These are phyloP conservation scores for Scenedesmus sp. DNA, from an alignment of 163 green algal species.

Conservation along the genomic window DNA sequence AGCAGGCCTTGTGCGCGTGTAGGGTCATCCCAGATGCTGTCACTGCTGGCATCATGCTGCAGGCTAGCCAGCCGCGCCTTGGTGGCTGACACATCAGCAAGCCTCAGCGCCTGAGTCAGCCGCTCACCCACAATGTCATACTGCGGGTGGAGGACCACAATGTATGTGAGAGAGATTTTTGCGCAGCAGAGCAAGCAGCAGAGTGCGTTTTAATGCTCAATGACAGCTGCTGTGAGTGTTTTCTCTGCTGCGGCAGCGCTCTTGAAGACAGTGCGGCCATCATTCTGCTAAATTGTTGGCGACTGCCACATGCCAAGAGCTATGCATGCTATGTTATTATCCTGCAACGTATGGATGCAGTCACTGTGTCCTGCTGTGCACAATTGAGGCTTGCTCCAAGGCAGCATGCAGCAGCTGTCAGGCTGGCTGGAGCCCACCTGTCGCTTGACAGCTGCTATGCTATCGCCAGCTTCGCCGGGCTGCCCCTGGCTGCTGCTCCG, in stretches of 20 bases:
- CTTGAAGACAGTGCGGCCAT: no score
- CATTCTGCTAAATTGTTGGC: no score
- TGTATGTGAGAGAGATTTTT: neutral
- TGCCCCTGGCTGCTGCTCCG: neutral
- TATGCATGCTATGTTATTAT: neutral
- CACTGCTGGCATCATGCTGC: conserved; percentile 67
- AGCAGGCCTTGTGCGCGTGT: conserved; percentile 71
- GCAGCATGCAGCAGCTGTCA: neutral
- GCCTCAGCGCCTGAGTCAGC: conserved; percentile 56
- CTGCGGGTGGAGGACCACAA: neutral
- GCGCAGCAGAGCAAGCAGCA: neutral
- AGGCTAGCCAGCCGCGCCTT: conserved; percentile 63
- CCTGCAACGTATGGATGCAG: no score
- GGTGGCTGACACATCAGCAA: conserved; percentile 64
- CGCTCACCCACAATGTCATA: conserved; percentile 25
- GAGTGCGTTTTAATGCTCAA: neutral
- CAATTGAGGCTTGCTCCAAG: no score
- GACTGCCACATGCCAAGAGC: no score
- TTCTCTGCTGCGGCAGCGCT: no score
- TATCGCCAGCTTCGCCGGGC: neutral
- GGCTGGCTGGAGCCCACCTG: neutral
- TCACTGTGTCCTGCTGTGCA: no score
- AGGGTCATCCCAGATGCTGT: conserved; percentile 80
- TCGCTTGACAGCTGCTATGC: conserved; percentile 14
- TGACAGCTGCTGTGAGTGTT: neutral